phyloP scores from a whole-genome alignment of 2,329 filamentous ascomycete genomes.

The Aureobasidium sp. region DNA sequence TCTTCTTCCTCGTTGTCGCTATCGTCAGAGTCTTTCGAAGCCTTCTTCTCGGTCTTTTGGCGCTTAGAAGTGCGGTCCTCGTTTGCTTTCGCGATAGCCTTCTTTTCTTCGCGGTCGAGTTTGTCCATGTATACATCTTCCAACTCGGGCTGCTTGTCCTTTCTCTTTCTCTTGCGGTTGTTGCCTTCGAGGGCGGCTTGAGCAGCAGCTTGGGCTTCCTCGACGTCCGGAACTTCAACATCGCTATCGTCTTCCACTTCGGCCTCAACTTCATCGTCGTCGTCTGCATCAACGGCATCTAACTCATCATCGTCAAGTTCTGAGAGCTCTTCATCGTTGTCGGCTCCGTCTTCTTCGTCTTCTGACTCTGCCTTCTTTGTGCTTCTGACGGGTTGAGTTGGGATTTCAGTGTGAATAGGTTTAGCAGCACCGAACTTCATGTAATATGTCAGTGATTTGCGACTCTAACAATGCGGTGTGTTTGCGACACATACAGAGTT shows the following conservation, averaged over 20 bases:
- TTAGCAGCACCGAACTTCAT: constrained; percentile 5
- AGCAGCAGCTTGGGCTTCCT: constrained; percentile 19
- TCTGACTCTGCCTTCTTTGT: constrained; percentile 3
- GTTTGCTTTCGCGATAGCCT: constrained; percentile 13
- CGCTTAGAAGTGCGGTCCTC: constrained; percentile 10
- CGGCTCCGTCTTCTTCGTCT: constrained; percentile 25
- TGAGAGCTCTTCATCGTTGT: constrained; percentile 18
- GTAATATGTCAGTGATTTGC: neutral
- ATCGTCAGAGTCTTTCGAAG: constrained; percentile 12
- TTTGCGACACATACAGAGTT: constrained; percentile 21
- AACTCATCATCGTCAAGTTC: constrained; percentile 22
- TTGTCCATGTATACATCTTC: constrained; percentile 51
- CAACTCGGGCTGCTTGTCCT: constrained; percentile 20
- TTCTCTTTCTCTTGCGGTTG: constrained; percentile 51
- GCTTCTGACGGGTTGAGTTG: constrained; percentile 11
- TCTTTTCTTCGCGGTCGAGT: constrained; percentile 42
- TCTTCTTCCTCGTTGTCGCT: constrained; percentile 22
- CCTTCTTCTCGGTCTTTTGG: constrained; percentile 19
- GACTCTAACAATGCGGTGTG: too few species aligned
- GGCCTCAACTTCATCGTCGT: constrained; percentile 24
- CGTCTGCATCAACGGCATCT: constrained; percentile 22
- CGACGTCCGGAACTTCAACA: constrained; percentile 18
- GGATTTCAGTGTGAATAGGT: neutral
- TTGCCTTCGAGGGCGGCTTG: constrained; percentile 21
- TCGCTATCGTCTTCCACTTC: constrained; percentile 19